phyloP scores from a whole-genome alignment of 164 flowering plant genomes.

The Umbellularia californica region DNA sequence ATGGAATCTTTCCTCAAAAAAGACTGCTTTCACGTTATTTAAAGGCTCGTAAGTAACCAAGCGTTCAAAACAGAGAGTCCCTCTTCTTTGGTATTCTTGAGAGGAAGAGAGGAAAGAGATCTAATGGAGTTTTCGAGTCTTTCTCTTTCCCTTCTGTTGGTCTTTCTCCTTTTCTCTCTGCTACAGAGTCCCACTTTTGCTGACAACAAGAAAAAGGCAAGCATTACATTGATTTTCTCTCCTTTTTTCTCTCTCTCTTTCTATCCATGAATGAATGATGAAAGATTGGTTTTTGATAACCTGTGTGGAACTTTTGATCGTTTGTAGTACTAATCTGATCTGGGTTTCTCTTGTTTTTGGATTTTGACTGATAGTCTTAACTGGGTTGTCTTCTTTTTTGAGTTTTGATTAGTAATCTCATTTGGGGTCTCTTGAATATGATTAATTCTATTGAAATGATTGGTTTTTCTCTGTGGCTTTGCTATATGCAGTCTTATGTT shows the following conservation, averaged over 20 bases:
- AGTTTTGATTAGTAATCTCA: background rate
- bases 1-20: too few relatives aligned
- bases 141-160: background rate
- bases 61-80: too few relatives aligned
- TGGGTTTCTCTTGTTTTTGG: background rate
- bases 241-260: background rate
- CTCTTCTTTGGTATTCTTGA: too few relatives aligned
- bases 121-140: background rate
- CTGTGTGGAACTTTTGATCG: background rate
- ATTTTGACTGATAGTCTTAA: background rate
- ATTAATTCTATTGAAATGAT: background rate
- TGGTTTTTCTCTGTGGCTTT: background rate
- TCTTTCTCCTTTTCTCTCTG: slow-evolving; percentile 1
- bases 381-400: background rate
- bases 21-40: too few relatives aligned
- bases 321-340: background rate
- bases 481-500: slow-evolving; percentile 40
- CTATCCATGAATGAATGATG: too few relatives aligned
- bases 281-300: background rate
- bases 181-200: slow-evolving; percentile 11
- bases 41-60: too few relatives aligned
- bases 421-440: background rate
- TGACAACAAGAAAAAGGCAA: slow-evolving; percentile 24
- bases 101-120: background rate
- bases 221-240: slow-evolving; percentile 9